These are phyloP conservation scores for Saraca asoca DNA, from an alignment of 331 rosid species.

Conservation along the genomic window DNA sequence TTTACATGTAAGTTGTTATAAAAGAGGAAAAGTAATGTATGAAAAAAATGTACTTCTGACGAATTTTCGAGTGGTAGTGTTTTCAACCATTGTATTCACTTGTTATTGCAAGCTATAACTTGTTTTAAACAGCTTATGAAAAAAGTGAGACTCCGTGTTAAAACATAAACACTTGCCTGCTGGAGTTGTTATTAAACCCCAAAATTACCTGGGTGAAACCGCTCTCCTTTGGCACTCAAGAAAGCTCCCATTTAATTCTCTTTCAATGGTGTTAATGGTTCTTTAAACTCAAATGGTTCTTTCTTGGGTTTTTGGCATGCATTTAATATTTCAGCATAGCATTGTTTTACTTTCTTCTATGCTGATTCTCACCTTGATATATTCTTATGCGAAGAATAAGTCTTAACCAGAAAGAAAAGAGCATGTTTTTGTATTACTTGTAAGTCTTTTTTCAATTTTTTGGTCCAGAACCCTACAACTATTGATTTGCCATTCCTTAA, in stretches of 20 bases:
- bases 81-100: background rate
- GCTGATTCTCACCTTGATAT: background rate
- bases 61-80: background rate
- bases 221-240: background rate
- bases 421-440: too few relatives aligned
- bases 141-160: background rate
- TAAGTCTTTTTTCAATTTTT: too few relatives aligned
- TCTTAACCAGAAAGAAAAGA: background rate
- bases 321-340: slow-evolving; percentile 6
- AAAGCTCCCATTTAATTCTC: background rate
- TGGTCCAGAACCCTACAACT: too few relatives aligned
- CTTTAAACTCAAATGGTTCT: slow-evolving; percentile 7
- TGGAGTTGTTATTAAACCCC: too few relatives aligned
- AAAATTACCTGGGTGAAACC: background rate
- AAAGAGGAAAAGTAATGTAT: background rate
- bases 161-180: background rate
- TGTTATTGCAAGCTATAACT: background rate
- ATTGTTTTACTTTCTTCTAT: background rate
- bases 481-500: too few relatives aligned
- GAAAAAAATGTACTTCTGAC: background rate
- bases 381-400: background rate
- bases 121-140: background rate
- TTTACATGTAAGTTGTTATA: background rate
- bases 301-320: slow-evolving; percentile 4
- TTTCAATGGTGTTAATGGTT: background rate